Evolutionary conservation across 2,329 filamentous ascomycete genomes (phyloP).

Genomic region (Pseudocercospora eumusae): DNA sequence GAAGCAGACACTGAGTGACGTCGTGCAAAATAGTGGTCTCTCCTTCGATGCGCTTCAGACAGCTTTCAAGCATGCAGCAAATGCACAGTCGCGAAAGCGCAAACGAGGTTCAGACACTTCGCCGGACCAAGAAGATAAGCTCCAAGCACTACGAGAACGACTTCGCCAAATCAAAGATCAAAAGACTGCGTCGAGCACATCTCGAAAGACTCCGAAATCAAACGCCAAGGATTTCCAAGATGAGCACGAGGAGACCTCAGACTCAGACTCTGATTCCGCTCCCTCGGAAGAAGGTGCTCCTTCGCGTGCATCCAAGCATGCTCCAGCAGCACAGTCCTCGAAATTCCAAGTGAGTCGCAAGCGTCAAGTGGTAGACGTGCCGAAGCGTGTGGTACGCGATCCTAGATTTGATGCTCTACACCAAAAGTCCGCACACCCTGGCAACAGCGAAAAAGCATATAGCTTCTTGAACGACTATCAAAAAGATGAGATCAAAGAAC

Average conservation of each 20-base stretch:
- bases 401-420: slow-evolving; percentile 75
- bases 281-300: slow-evolving; percentile 45
- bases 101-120: slow-evolving; percentile 46
- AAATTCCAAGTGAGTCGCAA: slow-evolving; percentile 81
- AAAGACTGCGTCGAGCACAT: slow-evolving; percentile 33
- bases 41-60: slow-evolving; percentile 72
- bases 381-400: slow-evolving; percentile 68
- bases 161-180: slow-evolving; percentile 48
- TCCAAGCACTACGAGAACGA: slow-evolving; percentile 49
- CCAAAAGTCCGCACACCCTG: slow-evolving; percentile 45
- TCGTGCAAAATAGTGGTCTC: slow-evolving; percentile 58
- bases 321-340: slow-evolving; percentile 77
- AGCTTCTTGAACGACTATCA: slow-evolving; percentile 86
- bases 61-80: slow-evolving; percentile 74
- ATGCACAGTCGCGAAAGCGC: slow-evolving; percentile 56
- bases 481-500: slow-evolving; percentile 74
- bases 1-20: slow-evolving; percentile 32
- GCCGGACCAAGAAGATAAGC: slow-evolving; percentile 48
- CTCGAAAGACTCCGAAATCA: slow-evolving; percentile 16
- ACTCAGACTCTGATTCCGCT: slow-evolving; percentile 41
- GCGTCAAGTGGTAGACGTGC: slow-evolving; percentile 66
- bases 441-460: slow-evolving; percentile 70
- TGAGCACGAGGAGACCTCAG: slow-evolving; percentile 28
- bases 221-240: slow-evolving; percentile 26
- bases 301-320: slow-evolving; percentile 75